Evolutionary conservation across 2,329 filamentous ascomycete species (phyloP).

Genomic region (Ophiostoma sp.): DNA sequence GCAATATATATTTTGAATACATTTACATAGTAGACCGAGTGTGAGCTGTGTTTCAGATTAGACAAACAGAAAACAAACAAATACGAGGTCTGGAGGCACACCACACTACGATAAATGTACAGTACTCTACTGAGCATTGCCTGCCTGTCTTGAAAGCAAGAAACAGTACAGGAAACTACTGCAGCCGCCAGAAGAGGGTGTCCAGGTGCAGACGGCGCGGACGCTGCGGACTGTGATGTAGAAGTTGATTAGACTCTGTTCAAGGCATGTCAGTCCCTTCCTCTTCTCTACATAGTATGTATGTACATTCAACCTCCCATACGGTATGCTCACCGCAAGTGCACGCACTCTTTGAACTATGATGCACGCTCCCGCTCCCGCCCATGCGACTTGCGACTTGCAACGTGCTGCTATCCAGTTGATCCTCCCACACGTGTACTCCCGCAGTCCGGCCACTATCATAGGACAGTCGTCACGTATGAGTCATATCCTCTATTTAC

Average conservation of each 20-base stretch:
- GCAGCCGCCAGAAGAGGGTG: not conserved
- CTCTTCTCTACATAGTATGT: too few species aligned
- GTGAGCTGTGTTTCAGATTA: not conserved
- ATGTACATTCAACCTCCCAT: too few species aligned
- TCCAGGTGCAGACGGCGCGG: not conserved
- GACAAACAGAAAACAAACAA: not conserved
- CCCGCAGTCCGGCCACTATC: too few species aligned
- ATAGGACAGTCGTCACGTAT: not conserved
- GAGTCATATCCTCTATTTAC: not conserved
- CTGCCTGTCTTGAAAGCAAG: not conserved
- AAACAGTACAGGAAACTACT: not conserved
- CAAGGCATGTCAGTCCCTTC: too few species aligned
- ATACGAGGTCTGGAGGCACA: not conserved
- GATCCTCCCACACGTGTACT: not conserved
- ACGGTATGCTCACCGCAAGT: conserved; percentile 4
- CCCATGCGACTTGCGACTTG: not conserved
- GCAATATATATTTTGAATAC: not conserved
- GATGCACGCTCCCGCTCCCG: not conserved
- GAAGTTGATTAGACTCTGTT: too few species aligned
- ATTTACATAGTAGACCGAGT: too few species aligned
- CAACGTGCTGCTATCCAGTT: not conserved
- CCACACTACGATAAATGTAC: not conserved
- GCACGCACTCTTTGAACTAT: conserved; percentile 9
- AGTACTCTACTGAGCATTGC: too few species aligned
- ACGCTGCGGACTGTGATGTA: not conserved